Conservation (phyloP, 2,329 filamentous ascomycete genomes). For the Pseudogymnoascus verrucosus region DNA sequence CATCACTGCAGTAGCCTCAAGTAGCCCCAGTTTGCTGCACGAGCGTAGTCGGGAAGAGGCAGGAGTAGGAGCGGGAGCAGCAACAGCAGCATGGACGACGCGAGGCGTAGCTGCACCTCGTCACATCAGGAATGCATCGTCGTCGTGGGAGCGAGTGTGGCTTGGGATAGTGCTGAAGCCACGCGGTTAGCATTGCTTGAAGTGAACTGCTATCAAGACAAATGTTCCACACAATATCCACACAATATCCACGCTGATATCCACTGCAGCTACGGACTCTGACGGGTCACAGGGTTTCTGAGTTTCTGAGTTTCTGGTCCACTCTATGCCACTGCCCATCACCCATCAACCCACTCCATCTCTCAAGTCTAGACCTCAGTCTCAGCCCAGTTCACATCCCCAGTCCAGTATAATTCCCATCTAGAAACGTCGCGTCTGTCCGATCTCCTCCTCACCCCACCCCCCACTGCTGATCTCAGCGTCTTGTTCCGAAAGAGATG, state of each 20-base stretch:
- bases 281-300: background rate
- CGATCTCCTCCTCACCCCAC: background rate
- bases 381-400: conserved; percentile 2
- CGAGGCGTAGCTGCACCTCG: background rate
- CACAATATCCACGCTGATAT: background rate
- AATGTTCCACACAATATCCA: background rate
- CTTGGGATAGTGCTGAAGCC: background rate
- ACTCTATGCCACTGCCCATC: background rate
- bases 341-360: background rate
- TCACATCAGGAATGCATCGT: background rate
- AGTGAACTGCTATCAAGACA: background rate
- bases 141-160: background rate
- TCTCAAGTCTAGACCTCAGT: conserved; percentile 1
- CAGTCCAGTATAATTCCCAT: conserved; percentile 1
- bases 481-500: background rate
- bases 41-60: background rate
- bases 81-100: background rate
- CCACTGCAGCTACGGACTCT: background rate
- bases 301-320: background rate
- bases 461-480: background rate
- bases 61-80: background rate
- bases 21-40: background rate
- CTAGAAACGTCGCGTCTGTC: background rate
- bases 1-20: background rate
- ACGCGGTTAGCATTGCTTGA: conserved; percentile 5